Percentiles rank a stretch among this genome's conserved stretches.
These are phyloP conservation scores for Plasmopara muralis DNA, from an alignment of 352 stramenopile species.

Conservation along the genomic window DNA sequence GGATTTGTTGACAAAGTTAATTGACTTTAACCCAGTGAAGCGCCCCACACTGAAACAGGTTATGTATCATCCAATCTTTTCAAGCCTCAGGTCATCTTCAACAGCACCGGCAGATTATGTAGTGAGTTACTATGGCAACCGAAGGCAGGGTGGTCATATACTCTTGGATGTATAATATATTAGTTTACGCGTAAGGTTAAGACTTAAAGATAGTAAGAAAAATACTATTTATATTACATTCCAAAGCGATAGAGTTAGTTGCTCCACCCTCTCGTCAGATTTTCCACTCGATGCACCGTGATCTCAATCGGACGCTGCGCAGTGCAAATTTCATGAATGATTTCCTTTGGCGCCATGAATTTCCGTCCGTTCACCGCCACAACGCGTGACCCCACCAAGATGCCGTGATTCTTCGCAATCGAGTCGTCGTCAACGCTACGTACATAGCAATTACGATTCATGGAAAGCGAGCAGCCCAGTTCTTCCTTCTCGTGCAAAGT, in stretches of 20 bases:
- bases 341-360: constrained; percentile 40
- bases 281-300: constrained; percentile 71
- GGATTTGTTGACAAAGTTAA: constrained; percentile 42
- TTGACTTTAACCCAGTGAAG: constrained; percentile 53
- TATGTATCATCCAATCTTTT: constrained; percentile 56
- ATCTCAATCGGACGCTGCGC: constrained; percentile 52
- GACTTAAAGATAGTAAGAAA: no score
- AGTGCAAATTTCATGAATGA: constrained; percentile 44
- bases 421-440: constrained; percentile 48
- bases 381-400: constrained; percentile 64
- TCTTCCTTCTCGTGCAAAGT: constrained; percentile 48
- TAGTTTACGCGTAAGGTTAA: not conserved
- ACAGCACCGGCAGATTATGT: constrained; percentile 35
- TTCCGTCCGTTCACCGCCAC: constrained; percentile 58
- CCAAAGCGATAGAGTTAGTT: constrained; percentile 1
- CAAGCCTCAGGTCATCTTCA: constrained; percentile 20
- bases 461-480: constrained; percentile 53
- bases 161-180: constrained; percentile 40
- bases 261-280: constrained; percentile 64
- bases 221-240: no score
- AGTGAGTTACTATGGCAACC: constrained; percentile 46
- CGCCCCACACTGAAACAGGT: constrained; percentile 65
- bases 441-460: constrained; percentile 52
- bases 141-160: constrained; percentile 1
- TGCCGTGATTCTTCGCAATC: constrained; percentile 40